Evolutionary conservation across 2,329 filamentous ascomycete species (phyloP).

Genomic region (Beauveria caledonica): DNA sequence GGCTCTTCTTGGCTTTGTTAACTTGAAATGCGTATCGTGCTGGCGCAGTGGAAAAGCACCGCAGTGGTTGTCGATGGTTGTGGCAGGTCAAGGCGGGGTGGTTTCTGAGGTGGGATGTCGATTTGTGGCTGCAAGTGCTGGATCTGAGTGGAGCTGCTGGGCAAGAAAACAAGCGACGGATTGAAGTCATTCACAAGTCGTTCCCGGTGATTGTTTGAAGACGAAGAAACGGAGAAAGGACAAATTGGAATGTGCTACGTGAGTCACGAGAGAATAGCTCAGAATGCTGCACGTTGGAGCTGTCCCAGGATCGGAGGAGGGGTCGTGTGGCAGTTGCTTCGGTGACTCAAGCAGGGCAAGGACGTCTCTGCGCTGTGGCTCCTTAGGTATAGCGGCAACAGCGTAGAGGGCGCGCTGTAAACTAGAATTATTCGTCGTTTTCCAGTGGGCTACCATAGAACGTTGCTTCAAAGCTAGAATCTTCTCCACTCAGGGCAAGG

Average conservation of each 20-base stretch:
- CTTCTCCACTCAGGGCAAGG: background rate
- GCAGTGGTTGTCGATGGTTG: slow-evolving; percentile 11
- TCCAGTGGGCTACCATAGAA: no score
- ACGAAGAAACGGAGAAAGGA: background rate
- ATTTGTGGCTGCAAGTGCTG: background rate
- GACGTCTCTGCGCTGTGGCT: no score
- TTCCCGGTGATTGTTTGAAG: background rate
- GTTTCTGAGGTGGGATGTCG: slow-evolving; percentile 4
- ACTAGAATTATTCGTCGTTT: background rate
- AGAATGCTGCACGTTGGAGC: background rate
- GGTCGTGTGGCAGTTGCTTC: slow-evolving; percentile 3
- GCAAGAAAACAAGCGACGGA: background rate
- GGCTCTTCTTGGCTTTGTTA: slow-evolving; percentile 20
- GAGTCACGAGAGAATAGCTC: slow-evolving; percentile 3
- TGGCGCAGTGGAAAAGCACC: slow-evolving; percentile 23
- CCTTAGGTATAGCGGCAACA: background rate
- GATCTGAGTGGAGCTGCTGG: slow-evolving; percentile 2
- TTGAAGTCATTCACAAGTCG: slow-evolving; percentile 7
- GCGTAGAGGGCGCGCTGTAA: slow-evolving; percentile 1
- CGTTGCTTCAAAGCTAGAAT: background rate
- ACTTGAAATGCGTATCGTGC: slow-evolving; percentile 23
- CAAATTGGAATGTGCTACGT: background rate
- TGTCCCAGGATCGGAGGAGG: slow-evolving; percentile 1
- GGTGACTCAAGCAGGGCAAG: background rate
- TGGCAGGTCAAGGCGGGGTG: slow-evolving; percentile 7